Percentiles rank a stretch among this genome's conserved stretches.
Evolutionary conservation across 176 grass and related monocot genomes (phyloP).

Genomic region (Bolboschoenus planiculmis): DNA sequence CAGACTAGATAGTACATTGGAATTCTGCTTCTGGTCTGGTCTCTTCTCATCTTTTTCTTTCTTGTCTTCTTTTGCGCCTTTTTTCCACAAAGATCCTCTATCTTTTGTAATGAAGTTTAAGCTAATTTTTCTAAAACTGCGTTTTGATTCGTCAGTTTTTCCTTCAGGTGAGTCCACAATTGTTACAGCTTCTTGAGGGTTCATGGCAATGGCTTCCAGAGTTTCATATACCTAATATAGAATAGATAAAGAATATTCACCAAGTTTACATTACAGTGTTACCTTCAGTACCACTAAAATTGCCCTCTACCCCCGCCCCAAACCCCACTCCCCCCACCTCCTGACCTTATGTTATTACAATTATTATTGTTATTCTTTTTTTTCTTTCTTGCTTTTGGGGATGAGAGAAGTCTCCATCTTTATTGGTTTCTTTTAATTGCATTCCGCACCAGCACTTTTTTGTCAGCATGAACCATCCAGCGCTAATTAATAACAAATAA

Average conservation of each 20-base stretch:
- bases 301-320: too few relatives aligned
- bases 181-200: constrained; percentile 24
- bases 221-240: constrained; percentile 24
- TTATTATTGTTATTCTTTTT: background rate
- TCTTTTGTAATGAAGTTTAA: constrained; percentile 25
- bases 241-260: background rate
- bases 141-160: constrained; percentile 19
- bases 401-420: background rate
- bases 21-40: constrained; percentile 12
- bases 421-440: background rate
- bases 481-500: background rate
- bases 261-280: background rate
- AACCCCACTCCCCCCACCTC: too few relatives aligned
- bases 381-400: background rate
- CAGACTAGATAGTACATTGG: constrained; percentile 9
- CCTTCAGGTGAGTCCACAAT: constrained; percentile 6
- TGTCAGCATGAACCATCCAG: background rate
- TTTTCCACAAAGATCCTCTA: constrained; percentile 24
- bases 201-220: constrained; percentile 20
- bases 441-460: background rate
- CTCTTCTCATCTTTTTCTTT: constrained; percentile 21
- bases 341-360: too few relatives aligned
- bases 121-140: constrained; percentile 11
- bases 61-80: constrained; percentile 9
- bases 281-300: background rate